Percentiles rank a stretch among this genome's conserved stretches.
Conservation (phyloP, 2,329 filamentous ascomycete species). For the Ophiostoma angusticollis region DNA sequence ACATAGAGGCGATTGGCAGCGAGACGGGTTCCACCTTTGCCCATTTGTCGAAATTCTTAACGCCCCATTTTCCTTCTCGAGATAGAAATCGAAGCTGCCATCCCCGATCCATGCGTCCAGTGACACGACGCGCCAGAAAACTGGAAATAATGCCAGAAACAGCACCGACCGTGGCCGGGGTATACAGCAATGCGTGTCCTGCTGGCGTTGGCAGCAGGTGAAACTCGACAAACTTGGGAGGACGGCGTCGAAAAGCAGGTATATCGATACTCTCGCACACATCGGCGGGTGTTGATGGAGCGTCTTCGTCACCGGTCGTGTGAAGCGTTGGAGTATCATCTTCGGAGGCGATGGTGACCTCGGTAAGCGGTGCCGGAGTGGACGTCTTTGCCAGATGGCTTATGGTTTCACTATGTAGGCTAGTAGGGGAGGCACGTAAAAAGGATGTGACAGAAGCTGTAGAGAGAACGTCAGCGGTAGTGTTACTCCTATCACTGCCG, state of each 20-base stretch:
- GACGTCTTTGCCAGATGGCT: too few relatives aligned
- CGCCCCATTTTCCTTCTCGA: constrained; percentile 90
- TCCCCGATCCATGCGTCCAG: constrained; percentile 63
- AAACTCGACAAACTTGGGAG: constrained; percentile 48
- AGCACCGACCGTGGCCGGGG: constrained; percentile 59
- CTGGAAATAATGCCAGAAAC: constrained; percentile 71
- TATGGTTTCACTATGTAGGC: too few relatives aligned
- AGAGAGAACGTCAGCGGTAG: too few relatives aligned
- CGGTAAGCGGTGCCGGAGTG: too few relatives aligned
- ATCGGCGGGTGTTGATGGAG: constrained; percentile 35
- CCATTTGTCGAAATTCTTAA: constrained; percentile 94
- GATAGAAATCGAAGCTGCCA: constrained; percentile 89
- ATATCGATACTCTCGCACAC: constrained; percentile 24
- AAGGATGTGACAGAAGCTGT: too few relatives aligned
- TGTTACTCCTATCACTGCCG: too few relatives aligned
- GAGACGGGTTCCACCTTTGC: constrained; percentile 67
- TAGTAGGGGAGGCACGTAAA: too few relatives aligned
- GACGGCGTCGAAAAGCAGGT: constrained; percentile 35
- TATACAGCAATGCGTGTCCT: constrained; percentile 74
- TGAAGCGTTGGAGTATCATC: constrained; percentile 19
- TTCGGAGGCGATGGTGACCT: constrained; percentile 21
- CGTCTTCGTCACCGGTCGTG: constrained; percentile 22
- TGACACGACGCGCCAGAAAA: constrained; percentile 65
- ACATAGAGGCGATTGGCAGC: constrained; percentile 61
- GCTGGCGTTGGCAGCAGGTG: constrained; percentile 63